Evolutionary conservation across 2,329 filamentous ascomycete genomes (phyloP).

Genomic region (Fusarium temperatum): DNA sequence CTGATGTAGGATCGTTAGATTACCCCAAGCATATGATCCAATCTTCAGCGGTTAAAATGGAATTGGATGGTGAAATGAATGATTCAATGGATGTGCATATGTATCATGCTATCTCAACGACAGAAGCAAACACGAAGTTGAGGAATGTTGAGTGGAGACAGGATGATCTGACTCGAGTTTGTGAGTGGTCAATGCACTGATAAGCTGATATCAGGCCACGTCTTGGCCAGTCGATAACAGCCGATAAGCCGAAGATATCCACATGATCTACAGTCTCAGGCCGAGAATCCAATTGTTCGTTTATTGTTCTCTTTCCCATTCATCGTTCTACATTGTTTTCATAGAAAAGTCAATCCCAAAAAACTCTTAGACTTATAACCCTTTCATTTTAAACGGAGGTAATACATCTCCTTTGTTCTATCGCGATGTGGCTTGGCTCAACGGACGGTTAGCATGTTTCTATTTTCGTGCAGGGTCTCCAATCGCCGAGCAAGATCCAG

Average conservation of each 20-base stretch:
- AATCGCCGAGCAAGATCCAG: not conserved
- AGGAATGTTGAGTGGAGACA: not conserved
- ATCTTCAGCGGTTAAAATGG: no score
- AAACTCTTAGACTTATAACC: accelerated
- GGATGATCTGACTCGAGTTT: not conserved
- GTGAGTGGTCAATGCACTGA: not conserved
- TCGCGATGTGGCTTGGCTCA: no score
- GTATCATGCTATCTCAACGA: constrained; percentile 3
- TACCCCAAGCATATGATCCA: not conserved
- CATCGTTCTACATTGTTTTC: not conserved
- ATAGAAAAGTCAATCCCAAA: not conserved
- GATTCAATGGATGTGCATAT: not conserved
- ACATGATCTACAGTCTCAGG: not conserved
- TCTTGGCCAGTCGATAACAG: not conserved
- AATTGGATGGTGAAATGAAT: no score
- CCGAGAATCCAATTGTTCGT: not conserved
- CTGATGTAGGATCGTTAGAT: not conserved
- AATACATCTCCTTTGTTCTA: not conserved
- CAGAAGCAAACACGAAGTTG: not conserved
- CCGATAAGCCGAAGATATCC: not conserved
- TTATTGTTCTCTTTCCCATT: not conserved
- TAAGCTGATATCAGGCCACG: not conserved
- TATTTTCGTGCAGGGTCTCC: not conserved
- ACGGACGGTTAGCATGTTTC: not conserved
- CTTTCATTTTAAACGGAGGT: accelerated